Evolutionary conservation across 2,329 filamentous ascomycete genomes (phyloP), one percentile per base, ranked within the genome.

Genomic region (Nigrospora oryzae): DNA sequence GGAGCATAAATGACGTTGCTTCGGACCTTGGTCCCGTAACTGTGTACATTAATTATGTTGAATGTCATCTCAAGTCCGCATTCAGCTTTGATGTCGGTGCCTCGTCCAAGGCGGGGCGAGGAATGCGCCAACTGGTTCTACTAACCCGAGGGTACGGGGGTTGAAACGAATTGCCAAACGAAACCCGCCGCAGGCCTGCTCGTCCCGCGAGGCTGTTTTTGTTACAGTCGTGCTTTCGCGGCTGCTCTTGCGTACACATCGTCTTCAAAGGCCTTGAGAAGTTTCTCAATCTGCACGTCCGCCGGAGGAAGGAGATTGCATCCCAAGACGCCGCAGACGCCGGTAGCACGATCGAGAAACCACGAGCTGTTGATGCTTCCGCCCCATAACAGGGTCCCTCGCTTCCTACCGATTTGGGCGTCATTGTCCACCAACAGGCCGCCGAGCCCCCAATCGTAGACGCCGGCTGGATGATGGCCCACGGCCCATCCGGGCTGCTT

Each of bases 281-380:
- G 35, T 11, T 33, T 17, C 17, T 43, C 40, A n/a, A 48, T 43
- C 38, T 46, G 17, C 34, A 30, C 31, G 30, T 48, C 46, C 1
- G 43, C 44, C 11, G 43, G 13, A 13, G 46, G 46, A 16, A 48
- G 23, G 15, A 48, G 33, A 38, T 48, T 44, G 19, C 36, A 37
- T 4, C 46, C 46, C 38, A 48, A 48, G 10, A 43, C 46, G 17
- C 46, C 46, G 33, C 46, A 48, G 19, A 48, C 40, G 11, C 46
- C 46, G 5, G 43, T 38, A 4, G 28, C 36, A 13, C 46, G 40
- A 34, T 48, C 46, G 16, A 48, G 36, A 33, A 48, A 48, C 46
- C 71, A 76, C 15, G 64, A 62, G 4, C 69, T 49, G 53, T 75
- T 75, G 11, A 65, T 59, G 46, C 69, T 62, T 0, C 71, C 71